phyloP scores from a whole-genome alignment of 371 early-diverging fungal species.

The Lichtheimia hyalospora region DNA sequence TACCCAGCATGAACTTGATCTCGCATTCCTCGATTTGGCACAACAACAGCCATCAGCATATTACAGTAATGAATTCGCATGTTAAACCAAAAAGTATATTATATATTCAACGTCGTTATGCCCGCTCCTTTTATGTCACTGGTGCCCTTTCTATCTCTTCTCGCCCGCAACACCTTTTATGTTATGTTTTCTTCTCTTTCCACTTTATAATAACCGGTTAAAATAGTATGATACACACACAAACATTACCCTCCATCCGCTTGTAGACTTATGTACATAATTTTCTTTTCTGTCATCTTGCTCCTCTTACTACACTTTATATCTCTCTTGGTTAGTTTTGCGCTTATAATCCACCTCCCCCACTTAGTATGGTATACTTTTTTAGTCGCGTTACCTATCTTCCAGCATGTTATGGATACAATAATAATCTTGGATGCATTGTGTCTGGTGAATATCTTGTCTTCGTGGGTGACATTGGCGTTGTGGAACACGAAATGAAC shows the following conservation, averaged over 20 bases:
- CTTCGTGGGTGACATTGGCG: too few relatives aligned
- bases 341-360: too few relatives aligned
- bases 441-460: too few relatives aligned
- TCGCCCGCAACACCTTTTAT: background rate
- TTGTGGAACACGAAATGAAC: too few relatives aligned
- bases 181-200: background rate
- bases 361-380: too few relatives aligned
- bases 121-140: background rate
- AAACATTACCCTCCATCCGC: background rate
- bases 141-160: background rate
- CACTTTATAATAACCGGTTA: background rate
- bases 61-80: background rate
- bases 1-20: conserved; percentile 1
- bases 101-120: background rate
- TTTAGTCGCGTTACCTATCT: too few relatives aligned
- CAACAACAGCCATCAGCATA: background rate
- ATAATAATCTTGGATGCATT: too few relatives aligned
- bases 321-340: too few relatives aligned
- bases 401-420: too few relatives aligned
- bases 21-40: background rate
- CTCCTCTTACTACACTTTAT: too few relatives aligned
- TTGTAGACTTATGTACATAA: conserved; percentile 1
- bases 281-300: background rate
- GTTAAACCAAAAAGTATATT: background rate
- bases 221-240: too few relatives aligned